Base-by-base conservation (phyloP, 1,139 yeast species). In the Sugiyamaella castrensis region DNA sequence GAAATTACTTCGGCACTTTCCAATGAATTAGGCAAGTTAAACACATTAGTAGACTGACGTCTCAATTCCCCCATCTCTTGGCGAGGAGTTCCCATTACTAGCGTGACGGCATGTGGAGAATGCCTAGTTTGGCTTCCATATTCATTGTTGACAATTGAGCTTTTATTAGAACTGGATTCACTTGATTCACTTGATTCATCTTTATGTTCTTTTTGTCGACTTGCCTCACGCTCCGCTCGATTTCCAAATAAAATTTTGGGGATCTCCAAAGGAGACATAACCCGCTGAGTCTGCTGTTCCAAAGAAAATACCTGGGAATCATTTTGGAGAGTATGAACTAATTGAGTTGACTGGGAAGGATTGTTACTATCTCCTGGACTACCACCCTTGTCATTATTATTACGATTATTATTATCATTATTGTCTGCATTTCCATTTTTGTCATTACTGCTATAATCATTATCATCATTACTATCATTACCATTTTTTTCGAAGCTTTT, bases 21-120 rank as follows among this genome's bases (percentile, higher is more conserved):
- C 24, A 19, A 19, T 4, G 24, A 19, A 19, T 19, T 19, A 10
- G 43, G 51, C 2, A 47, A 37, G 11, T 32, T 46, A 4, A 13
- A 31, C 7, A 35, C 35, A 7, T 44, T 10, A 8, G 16, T 29
- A 27, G 37, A 34, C 30, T 12, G 26, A 3, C 13, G 19, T 24
- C 35, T 33, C 16, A 30, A 15, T 30, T 43, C 51, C 15, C 38
- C 30, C 46, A 35, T 46, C 16, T 43, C 40, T 26, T 37, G 47
- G 9, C 53, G 40, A 5, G 54, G 54, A 2, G 55, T 52, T 3
- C 55, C 55, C 37, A 49, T 13, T 9, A 52, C 55, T 33, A 50
- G 51, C 5, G 55, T 51, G 15, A 52, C 36, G 2, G 36, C 53
- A 13, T 32, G 36, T 5, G 31, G 37, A 10, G 24, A n/a, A 9